Base-by-base conservation (phyloP, 306 rosid species). In the Corylus americana region DNA sequence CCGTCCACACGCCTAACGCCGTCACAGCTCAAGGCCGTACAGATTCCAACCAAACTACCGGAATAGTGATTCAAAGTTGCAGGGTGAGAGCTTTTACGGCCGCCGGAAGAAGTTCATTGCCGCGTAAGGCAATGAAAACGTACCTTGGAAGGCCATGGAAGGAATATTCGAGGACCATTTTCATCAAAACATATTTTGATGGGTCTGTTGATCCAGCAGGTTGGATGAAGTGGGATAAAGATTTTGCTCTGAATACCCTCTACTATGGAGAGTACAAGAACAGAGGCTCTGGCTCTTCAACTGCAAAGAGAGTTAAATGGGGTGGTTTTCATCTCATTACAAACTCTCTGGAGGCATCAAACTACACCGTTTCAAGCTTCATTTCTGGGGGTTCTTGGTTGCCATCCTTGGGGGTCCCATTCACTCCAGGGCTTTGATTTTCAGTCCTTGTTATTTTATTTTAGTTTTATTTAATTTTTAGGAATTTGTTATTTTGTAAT, bases 111-210 rank as follows among this genome's bases (percentile, higher is more conserved):
- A 39, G 44, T 39, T 39, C 51, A 39, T 79, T 0, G 27, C 5
- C 62, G 51, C 77, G 35, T 31, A 31, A 3, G 35, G 12, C 82
- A 13, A 69, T 54, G 3, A 49, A 29, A 22, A 74, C 80, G 11
- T 75, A 75, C 22, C 37, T 80, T 16, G 84, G 76, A 16, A 80
- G 84, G 71, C 84, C 84, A 31, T 80, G 84, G 84, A 55, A 69
- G 68, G 70, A 29, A 31, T 80, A 80, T 59, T 80, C 84, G 7
- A 69, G 76, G 8, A 80, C 80, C 0, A 75, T 80, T 31, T 74
- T 47, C 61, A 17, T 80, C 29, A 69, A 80, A 37, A 55, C 14
- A 0, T 80, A 22, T 54, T 27, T 80, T 20, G 80, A 80, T 12
- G 27, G 54, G 12, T 58, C 75, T 2, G 8, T 80, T 47, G 71